phyloP scores from a whole-genome alignment of 208 protist species.

The Leishmania aethiopica region DNA sequence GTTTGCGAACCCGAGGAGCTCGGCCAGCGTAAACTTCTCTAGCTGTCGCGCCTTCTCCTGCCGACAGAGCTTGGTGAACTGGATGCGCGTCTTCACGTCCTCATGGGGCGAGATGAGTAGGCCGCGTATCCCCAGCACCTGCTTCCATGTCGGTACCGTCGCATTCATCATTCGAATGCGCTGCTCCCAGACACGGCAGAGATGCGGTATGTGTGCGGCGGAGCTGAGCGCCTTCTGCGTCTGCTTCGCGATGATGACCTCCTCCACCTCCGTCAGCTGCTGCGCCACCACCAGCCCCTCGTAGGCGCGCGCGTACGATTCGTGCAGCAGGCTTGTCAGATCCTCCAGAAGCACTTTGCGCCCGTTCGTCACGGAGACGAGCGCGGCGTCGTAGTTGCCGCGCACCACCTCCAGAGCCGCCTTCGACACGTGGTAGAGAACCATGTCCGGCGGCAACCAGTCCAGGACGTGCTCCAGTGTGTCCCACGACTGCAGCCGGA shows the following conservation, averaged over 20 bases:
- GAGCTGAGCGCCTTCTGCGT: conserved; percentile 57
- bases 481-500: conserved; percentile 79
- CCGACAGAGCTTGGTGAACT: conserved; percentile 96
- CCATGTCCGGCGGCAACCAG: conserved; percentile 64
- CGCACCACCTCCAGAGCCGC: conserved; percentile 63
- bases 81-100: conserved; percentile 96
- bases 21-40: conserved; percentile 77
- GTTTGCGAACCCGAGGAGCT: conserved; percentile 67
- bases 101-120: conserved; percentile 93
- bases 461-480: conserved; percentile 52
- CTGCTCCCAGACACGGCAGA: conserved; percentile 90
- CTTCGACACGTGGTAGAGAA: conserved; percentile 66
- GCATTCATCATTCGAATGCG: conserved; percentile 92
- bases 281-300: conserved; percentile 95
- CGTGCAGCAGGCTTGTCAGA: conserved; percentile 75
- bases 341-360: conserved; percentile 74
- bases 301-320: conserved; percentile 93
- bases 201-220: conserved; percentile 73
- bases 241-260: conserved; percentile 94
- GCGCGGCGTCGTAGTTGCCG: conserved; percentile 60
- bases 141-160: conserved; percentile 96
- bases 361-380: conserved; percentile 51
- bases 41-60: conserved; percentile 73
- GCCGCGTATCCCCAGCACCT: conserved; percentile 93
- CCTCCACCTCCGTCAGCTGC: conserved; percentile 98